These are phyloP conservation scores for Wallemia hederae DNA, from an alignment of 1,284 basidiomycete genomes.

Conservation along the genomic window DNA sequence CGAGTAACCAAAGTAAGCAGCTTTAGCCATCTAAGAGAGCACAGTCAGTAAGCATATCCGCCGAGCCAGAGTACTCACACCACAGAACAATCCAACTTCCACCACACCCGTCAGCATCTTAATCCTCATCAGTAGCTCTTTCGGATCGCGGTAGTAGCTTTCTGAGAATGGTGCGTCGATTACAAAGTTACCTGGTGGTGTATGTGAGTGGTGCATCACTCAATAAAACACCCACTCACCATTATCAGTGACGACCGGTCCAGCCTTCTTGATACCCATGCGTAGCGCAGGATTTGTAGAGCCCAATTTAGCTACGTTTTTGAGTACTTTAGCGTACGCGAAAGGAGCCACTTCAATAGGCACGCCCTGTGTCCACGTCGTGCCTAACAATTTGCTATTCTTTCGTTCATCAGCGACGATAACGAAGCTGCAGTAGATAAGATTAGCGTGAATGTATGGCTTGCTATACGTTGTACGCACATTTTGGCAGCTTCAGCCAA, in stretches of 20 bases:
- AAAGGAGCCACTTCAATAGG: slow-evolving; percentile 92
- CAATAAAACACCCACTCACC: slow-evolving; percentile 60
- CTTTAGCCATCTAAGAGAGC: slow-evolving; percentile 75
- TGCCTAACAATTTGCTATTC: slow-evolving; percentile 57
- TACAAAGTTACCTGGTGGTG: slow-evolving; percentile 42
- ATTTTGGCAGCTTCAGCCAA: slow-evolving; percentile 76
- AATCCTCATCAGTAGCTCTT: slow-evolving; percentile 9
- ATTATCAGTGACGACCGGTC: slow-evolving; percentile 87
- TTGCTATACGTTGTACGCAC: slow-evolving; percentile 18
- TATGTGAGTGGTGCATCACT: neutral
- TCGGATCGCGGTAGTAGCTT: neutral
- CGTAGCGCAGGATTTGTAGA: slow-evolving; percentile 33
- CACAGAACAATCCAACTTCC: slow-evolving; percentile 83
- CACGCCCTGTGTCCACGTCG: slow-evolving; percentile 56
- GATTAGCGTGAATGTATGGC: neutral
- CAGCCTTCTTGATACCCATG: slow-evolving; percentile 33
- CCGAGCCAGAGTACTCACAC: slow-evolving; percentile 58
- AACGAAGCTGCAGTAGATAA: slow-evolving; percentile 32
- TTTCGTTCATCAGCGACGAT: slow-evolving; percentile 90
- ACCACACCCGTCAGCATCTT: slow-evolving; percentile 74
- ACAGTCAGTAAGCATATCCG: slow-evolving; percentile 18
- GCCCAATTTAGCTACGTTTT: slow-evolving; percentile 29
- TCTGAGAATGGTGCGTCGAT: slow-evolving; percentile 66
- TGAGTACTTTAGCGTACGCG: slow-evolving; percentile 62
- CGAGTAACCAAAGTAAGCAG: slow-evolving; percentile 48